Base-by-base conservation (phyloP, 495 filamentous ascomycete genomes). In the Penicillium silybi region DNA sequence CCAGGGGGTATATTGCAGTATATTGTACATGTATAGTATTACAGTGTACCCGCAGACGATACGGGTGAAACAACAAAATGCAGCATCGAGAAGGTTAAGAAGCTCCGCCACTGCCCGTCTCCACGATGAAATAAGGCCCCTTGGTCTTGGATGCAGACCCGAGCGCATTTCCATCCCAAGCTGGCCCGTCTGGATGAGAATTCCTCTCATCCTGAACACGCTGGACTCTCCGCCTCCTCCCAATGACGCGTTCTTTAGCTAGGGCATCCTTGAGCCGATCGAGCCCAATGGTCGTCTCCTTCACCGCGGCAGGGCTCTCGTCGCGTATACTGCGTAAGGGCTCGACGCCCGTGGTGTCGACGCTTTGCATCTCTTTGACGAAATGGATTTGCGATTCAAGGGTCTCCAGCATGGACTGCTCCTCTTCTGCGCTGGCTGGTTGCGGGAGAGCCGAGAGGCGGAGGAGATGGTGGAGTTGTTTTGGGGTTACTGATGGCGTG, bases 341-440 rank as follows among this genome's bases (percentile, higher is more conserved):
- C 43, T 80, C 72, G 1, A 97, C 76, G 2, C 77, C 84, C 0
- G 69, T 64, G 1, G 90, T 92, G 70, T 92, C 79, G 5, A 96
- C 85, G n/a, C 67, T 70, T 55, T 93, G 91, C 26, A 97, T 85
- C 47, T 86, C 82, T 48, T 79, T 81, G 35, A 97, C 90, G 60
- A 99, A 97, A 59, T 89, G 85, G 0, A 99, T 80, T 59, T 99
- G 93, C 9, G 89, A 83, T 39, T 84, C 75, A 6, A 99, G 78
- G 0, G 86, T 89, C 17, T 78, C 56, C 5, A 93, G 72, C 82
- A 96, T 88, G 8, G 70, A 57, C 0, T 69, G 46, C 57, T 89
- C 83, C 58, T 85, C 81, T 25, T 72, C 77, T 7, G 69, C 57
- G 16, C 73, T 76, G 11, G 73, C 59, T 2, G 93, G 92, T 6